Evolutionary conservation across 1,284 basidiomycete species (phyloP).

Genomic region (Boletus hoseneyae): DNA sequence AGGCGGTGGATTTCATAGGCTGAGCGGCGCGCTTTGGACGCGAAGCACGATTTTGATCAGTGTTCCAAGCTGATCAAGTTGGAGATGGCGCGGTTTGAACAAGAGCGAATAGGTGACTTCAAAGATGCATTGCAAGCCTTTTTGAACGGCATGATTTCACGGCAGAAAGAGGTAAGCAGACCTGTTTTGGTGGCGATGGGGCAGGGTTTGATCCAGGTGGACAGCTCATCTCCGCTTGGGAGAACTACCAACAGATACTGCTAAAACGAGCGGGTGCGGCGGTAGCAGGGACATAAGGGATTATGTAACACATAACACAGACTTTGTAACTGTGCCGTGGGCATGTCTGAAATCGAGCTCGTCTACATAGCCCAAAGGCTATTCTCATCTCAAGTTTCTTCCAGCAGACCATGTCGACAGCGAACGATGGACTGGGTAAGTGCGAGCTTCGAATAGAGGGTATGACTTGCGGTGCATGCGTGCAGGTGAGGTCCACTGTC

Average conservation of each 20-base stretch:
- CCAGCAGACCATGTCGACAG: slow-evolving; percentile 11
- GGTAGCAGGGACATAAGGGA: slow-evolving; percentile 1
- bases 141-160: slow-evolving; percentile 76
- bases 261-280: slow-evolving; percentile 42
- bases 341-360: not conserved
- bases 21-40: slow-evolving; percentile 77
- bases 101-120: slow-evolving; percentile 89
- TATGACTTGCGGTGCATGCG: slow-evolving; percentile 91
- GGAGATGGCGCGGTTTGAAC: slow-evolving; percentile 93
- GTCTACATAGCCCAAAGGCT: slow-evolving; percentile 3
- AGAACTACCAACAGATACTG: slow-evolving; percentile 66
- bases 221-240: slow-evolving; percentile 69
- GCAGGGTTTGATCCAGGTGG: not conserved
- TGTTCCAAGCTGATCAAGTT: slow-evolving; percentile 84
- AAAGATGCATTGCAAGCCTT: slow-evolving; percentile 74
- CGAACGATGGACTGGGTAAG: slow-evolving; percentile 40
- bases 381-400: slow-evolving; percentile 5
- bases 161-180: slow-evolving; percentile 75
- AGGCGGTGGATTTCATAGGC: slow-evolving; percentile 41
- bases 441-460: slow-evolving; percentile 81
- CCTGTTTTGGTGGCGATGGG: not conserved
- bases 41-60: slow-evolving; percentile 85
- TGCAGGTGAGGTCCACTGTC: slow-evolving; percentile 58
- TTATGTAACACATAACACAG: slow-evolving; percentile 12
- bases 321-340: not conserved